A percentile compares a stretch with the other conserved stretches of the same genome.
These are phyloP conservation scores for Lactifluus volemus DNA, from an alignment of 768 basidiomycete species.

Conservation along the genomic window DNA sequence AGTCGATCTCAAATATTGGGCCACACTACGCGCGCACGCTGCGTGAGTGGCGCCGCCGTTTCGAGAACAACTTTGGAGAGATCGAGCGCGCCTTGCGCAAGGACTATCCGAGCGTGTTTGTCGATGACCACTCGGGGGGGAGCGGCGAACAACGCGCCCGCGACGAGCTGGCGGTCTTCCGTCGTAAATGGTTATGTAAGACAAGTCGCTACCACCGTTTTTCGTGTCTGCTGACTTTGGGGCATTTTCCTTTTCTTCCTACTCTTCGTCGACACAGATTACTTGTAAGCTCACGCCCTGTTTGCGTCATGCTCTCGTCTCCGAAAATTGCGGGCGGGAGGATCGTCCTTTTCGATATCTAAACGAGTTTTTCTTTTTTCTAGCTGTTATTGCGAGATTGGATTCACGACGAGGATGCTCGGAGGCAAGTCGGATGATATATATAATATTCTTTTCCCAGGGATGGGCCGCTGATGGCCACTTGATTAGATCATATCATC, in stretches of 20 bases:
- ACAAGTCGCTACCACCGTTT: too few relatives aligned
- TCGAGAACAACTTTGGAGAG: constrained; percentile 47
- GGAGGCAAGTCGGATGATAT: neutral
- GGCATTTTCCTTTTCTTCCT: too few relatives aligned
- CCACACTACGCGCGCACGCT: constrained; percentile 75
- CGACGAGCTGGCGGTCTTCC: constrained; percentile 63
- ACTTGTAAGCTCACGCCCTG: neutral
- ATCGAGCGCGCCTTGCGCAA: constrained; percentile 38
- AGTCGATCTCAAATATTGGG: constrained; percentile 13
- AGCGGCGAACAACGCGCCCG: constrained; percentile 28
- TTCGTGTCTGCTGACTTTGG: too few relatives aligned
- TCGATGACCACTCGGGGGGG: constrained; percentile 20
- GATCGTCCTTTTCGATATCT: too few relatives aligned
- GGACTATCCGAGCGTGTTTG: constrained; percentile 53
- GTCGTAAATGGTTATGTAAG: constrained; percentile 62
- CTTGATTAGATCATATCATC: constrained; percentile 48
- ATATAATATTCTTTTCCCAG: neutral
- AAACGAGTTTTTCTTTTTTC: neutral
- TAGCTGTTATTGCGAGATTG: constrained; percentile 4
- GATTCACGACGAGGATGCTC: neutral
- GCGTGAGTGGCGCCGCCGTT: constrained; percentile 63
- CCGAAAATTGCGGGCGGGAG: too few relatives aligned
- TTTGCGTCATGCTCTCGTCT: neutral
- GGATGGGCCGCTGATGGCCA: neutral
- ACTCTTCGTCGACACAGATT: neutral